These are phyloP conservation scores for Fusarium sp. DNA, from an alignment of 2,329 filamentous ascomycete species.

Conservation along the genomic window DNA sequence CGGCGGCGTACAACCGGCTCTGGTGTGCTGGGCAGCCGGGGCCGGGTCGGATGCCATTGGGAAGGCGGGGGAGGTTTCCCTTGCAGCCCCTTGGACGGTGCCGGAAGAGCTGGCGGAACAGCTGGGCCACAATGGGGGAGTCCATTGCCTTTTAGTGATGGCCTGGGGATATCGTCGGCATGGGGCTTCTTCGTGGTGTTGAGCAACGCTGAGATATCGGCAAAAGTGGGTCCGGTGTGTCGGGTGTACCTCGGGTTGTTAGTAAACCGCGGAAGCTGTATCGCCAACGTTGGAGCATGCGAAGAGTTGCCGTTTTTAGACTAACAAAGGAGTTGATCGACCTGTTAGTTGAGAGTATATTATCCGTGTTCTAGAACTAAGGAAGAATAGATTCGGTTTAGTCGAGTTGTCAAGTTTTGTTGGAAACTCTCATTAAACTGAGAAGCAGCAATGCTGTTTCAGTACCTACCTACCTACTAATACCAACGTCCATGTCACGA, in stretches of 20 bases:
- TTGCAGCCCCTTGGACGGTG: conserved; percentile 58
- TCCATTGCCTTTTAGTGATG: conserved; percentile 68
- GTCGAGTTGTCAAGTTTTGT: not conserved
- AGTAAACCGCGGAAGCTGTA: conserved; percentile 3
- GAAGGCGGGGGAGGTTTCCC: conserved; percentile 37
- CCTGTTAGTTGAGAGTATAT: not conserved
- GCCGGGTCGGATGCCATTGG: conserved; percentile 36
- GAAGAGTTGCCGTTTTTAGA: conserved; percentile 33
- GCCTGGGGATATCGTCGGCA: conserved; percentile 19
- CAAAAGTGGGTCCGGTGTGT: conserved; percentile 31
- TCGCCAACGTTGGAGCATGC: conserved; percentile 23
- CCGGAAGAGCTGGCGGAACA: conserved; percentile 86
- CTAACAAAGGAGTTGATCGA: not conserved
- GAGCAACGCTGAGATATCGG: conserved; percentile 12
- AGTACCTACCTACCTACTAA: not conserved
- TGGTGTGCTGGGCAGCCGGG: conserved; percentile 24
- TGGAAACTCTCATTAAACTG: not conserved
- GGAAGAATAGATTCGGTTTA: no score
- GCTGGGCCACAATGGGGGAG: conserved; percentile 75
- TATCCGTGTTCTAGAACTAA: not conserved
- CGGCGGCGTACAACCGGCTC: conserved; percentile 42
- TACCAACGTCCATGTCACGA: not conserved
- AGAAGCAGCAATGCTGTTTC: not conserved
- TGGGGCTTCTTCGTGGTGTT: conserved; percentile 12
- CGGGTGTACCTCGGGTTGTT: conserved; percentile 40